Evolutionary conservation across 495 filamentous ascomycete genomes (phyloP).

Genomic region (Mycothermus thermophilus): DNA sequence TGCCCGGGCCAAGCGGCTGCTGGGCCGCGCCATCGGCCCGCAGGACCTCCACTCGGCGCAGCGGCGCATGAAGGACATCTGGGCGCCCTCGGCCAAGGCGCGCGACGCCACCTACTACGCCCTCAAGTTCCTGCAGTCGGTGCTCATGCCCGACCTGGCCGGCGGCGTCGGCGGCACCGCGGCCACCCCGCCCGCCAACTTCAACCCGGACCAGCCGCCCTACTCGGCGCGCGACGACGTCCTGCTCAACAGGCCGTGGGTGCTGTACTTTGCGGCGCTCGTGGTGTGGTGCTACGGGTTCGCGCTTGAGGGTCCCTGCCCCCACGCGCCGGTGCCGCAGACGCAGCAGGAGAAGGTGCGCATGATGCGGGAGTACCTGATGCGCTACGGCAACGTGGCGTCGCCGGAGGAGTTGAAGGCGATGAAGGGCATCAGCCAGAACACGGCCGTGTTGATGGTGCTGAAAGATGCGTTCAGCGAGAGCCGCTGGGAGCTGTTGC

Average conservation of each 20-base stretch:
- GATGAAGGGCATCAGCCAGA: conserved; percentile 67
- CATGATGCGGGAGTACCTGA: conserved; percentile 70
- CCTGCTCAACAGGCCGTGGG: conserved; percentile 86
- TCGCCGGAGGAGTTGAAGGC: conserved; percentile 68
- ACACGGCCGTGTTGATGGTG: conserved; percentile 68
- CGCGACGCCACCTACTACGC: conserved; percentile 92
- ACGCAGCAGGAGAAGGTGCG: conserved; percentile 50
- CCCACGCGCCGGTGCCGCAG: conserved; percentile 31
- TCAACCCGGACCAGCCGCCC: conserved; percentile 18
- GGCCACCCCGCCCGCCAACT: conserved; percentile 18
- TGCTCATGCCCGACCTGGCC: conserved; percentile 57
- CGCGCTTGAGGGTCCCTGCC: conserved; percentile 70
- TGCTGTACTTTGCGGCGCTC: conserved; percentile 84
- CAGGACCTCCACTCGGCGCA: conserved; percentile 70
- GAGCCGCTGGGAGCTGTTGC: conserved; percentile 81
- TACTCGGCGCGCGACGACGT: conserved; percentile 85
- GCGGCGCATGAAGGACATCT: conserved; percentile 72
- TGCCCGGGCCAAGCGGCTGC: conserved; percentile 66
- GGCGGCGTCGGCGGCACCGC: no score
- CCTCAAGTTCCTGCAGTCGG: conserved; percentile 68
- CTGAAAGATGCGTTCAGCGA: conserved; percentile 67
- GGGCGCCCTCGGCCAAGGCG: conserved; percentile 85
- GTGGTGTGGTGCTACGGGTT: conserved; percentile 95
- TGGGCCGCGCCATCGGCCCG: conserved; percentile 72
- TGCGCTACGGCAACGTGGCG: conserved; percentile 56